Evolutionary conservation across 2,329 filamentous ascomycete genomes (phyloP).

Genomic region (Aspergillus luchuensis): DNA sequence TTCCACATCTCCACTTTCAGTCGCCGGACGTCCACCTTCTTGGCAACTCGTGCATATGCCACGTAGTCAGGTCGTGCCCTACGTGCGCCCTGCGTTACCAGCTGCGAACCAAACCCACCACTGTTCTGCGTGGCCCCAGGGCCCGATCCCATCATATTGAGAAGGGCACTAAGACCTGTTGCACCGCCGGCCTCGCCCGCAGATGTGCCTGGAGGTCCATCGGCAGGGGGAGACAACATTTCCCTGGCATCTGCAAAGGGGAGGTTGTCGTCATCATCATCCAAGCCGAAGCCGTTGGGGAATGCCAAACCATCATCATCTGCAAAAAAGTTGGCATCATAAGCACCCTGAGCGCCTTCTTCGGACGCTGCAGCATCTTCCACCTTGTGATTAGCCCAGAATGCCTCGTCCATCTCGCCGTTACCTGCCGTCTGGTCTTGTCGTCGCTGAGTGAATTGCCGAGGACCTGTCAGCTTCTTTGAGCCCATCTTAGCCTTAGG

Average conservation of each 20-base stretch:
- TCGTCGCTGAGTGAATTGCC: slow-evolving; percentile 36
- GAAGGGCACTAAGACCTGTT: slow-evolving; percentile 41
- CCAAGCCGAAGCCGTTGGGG: slow-evolving; percentile 48
- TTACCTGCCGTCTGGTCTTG: slow-evolving; percentile 60
- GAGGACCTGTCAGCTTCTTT: slow-evolving; percentile 58
- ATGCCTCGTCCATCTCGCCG: slow-evolving; percentile 89
- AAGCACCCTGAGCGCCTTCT: slow-evolving; percentile 72
- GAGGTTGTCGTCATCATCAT: slow-evolving; percentile 51
- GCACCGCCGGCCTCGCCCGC: slow-evolving; percentile 37
- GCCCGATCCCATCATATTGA: slow-evolving; percentile 44
- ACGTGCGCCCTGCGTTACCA: slow-evolving; percentile 62
- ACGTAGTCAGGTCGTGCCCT: slow-evolving; percentile 65
- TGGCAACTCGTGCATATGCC: slow-evolving; percentile 65
- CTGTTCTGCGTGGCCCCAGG: slow-evolving; percentile 42
- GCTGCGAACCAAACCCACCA: slow-evolving; percentile 62
- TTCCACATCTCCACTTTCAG: slow-evolving; percentile 68
- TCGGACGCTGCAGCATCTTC: slow-evolving; percentile 56
- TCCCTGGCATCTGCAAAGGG: slow-evolving; percentile 54
- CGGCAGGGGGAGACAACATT: slow-evolving; percentile 47
- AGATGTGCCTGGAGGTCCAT: slow-evolving; percentile 35
- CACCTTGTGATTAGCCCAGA: slow-evolving; percentile 71
- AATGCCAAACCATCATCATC: slow-evolving; percentile 65
- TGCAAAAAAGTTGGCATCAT: slow-evolving; percentile 93
- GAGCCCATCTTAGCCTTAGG: slow-evolving; percentile 82
- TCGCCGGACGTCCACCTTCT: slow-evolving; percentile 66